Evolutionary conservation across 345 rosid genomes (phyloP), one percentile per base, ranked within the genome.

Genomic region (Camelina hispida): DNA sequence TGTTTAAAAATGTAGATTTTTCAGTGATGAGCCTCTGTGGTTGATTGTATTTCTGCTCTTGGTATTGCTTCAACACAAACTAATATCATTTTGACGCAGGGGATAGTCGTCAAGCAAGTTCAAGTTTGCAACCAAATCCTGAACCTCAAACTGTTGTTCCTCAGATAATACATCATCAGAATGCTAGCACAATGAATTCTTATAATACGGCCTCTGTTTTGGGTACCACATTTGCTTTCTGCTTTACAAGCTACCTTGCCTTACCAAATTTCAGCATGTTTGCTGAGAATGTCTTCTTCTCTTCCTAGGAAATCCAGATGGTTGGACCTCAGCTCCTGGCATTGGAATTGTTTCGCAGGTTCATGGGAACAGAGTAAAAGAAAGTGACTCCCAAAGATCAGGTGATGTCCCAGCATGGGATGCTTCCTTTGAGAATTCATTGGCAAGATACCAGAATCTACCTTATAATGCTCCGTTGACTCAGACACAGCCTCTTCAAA

Each of bases 381-480:
- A 59, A 40, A 77, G 74, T 61, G 89, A 80, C 61, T 76, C 86
- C 50, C 95, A 84, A 73, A 84, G 75, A 43, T 78, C 81, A 58
- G 84, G 75, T 82, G 84, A 84, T 74, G 69, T 87, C 78, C 75
- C 81, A 77, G 85, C 87, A 35, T 90, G 95, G 90, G 91, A 87
- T 79, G 91, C 78, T 59, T 86, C 84, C 68, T 82, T 83, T 75
- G 83, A 81, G 52, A 85, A 83, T 67, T 81, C 87, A 56, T 67
- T 70, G 69, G 51, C 80, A 59, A 86, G 82, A 64, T 72, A 78
- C 66, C 75, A 75, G 58, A 78, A 72, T 61, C 25, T 12, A 72
- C 73, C 81, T 71, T 71, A 35, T 60, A 79, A 68, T 77, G 59
- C 65, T 58, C 62, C 83, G 52, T 20, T 61, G 30, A 67, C 47